Evolutionary conservation across 768 basidiomycete genomes (phyloP).

Genomic region (Kwoniella sp.): DNA sequence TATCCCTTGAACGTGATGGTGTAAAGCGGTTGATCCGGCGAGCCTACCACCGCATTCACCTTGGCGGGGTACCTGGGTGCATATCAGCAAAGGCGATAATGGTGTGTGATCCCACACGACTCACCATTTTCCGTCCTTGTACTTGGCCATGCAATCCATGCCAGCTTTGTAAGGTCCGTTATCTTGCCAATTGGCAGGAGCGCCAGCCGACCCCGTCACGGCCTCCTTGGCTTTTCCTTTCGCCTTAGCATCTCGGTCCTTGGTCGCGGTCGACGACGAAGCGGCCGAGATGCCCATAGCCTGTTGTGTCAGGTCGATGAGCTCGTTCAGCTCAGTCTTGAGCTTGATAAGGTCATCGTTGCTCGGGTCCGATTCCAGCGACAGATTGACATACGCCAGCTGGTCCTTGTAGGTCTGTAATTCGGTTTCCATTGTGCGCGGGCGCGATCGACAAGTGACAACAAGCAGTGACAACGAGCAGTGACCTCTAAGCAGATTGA

Average conservation of each 20-base stretch:
- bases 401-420: conserved; percentile 49
- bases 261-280: conserved; percentile 2
- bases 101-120: conserved; percentile 5
- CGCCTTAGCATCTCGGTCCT: conserved; percentile 10
- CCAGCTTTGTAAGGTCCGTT: conserved; percentile 45
- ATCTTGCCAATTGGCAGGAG: conserved; percentile 34
- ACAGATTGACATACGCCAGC: conserved; percentile 48
- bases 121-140: conserved; percentile 50
- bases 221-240: conserved; percentile 39
- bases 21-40: conserved; percentile 45
- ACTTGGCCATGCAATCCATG: conserved; percentile 50
- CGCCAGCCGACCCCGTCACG: background rate
- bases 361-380: conserved; percentile 46
- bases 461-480: too few species aligned
- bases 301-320: conserved; percentile 47
- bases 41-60: conserved; percentile 46
- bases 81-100: background rate
- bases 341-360: conserved; percentile 48
- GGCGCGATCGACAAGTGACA: too few species aligned
- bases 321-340: conserved; percentile 46
- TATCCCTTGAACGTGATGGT: conserved; percentile 50
- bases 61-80: conserved; percentile 49
- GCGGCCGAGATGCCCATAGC: conserved; percentile 31
- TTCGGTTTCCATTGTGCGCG: conserved; percentile 46
- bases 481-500: too few species aligned